These are phyloP conservation scores for Ampelocalamus luodianensis DNA, from an alignment of 176 grass and related monocot species.

Conservation along the genomic window DNA sequence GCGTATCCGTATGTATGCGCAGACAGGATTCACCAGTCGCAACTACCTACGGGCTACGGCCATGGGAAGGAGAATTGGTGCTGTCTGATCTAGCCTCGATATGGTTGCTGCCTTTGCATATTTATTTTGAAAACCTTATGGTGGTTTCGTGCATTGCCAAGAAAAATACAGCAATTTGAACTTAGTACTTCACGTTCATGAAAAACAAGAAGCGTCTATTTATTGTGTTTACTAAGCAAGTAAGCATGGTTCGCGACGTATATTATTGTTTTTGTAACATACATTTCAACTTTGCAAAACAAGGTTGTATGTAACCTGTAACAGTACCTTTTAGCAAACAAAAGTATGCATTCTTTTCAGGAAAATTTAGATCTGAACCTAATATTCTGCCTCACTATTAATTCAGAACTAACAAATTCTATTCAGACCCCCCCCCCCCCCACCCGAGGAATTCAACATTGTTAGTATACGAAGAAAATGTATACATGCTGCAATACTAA, in stretches of 20 bases:
- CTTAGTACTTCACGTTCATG: not conserved
- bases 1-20: not conserved
- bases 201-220: not conserved
- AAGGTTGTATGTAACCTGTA: not conserved
- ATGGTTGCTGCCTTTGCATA: not conserved
- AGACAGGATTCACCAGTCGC: not conserved
- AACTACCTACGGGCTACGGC: not conserved
- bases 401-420: not conserved
- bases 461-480: not conserved
- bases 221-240: not conserved
- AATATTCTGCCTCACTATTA: not conserved
- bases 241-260: too few relatives aligned
- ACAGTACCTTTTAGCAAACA: not conserved
- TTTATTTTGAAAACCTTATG: not conserved
- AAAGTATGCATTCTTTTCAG: not conserved
- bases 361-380: not conserved
- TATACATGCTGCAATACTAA: not conserved
- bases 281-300: too few relatives aligned
- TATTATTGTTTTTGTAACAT: too few relatives aligned
- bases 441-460: not conserved
- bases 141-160: not conserved
- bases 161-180: not conserved
- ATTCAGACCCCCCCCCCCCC: too few relatives aligned
- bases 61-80: not conserved
- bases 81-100: not conserved